Percentiles rank a stretch among this genome's conserved stretches.
These are phyloP conservation scores for Paraphoma sp. DNA, from an alignment of 2,329 filamentous ascomycete genomes.

Conservation along the genomic window DNA sequence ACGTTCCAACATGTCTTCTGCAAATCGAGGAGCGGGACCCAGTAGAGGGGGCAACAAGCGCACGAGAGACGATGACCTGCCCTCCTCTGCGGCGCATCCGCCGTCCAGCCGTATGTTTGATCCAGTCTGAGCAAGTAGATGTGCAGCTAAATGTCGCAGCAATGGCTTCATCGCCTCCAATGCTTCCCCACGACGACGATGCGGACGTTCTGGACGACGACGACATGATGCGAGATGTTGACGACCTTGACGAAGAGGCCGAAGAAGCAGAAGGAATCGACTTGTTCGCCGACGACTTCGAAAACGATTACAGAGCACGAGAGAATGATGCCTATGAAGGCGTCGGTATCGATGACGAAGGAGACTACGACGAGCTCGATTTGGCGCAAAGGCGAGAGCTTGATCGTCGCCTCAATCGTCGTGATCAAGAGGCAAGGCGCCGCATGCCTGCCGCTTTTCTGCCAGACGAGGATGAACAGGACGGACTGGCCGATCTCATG, in stretches of 20 bases:
- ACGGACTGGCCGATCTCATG: conserved; percentile 82
- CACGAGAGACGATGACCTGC: conserved; percentile 66
- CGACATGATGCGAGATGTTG: conserved; percentile 69
- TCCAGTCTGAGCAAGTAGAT: conserved; percentile 1
- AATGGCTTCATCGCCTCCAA: conserved; percentile 66
- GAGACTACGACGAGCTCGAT: conserved; percentile 76
- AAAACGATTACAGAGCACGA: conserved; percentile 64
- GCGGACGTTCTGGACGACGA: conserved; percentile 74
- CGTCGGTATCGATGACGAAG: conserved; percentile 79
- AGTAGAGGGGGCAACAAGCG: conserved; percentile 69
- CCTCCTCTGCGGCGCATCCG: conserved; percentile 63
- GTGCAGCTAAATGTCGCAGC: conserved; percentile 49
- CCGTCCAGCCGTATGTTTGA: conserved; percentile 68
- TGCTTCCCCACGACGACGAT: conserved; percentile 72
- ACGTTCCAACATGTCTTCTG: conserved; percentile 79
- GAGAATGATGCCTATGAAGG: conserved; percentile 70
- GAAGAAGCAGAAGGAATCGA: conserved; percentile 75
- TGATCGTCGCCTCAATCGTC: conserved; percentile 74
- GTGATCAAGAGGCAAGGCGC: conserved; percentile 73
- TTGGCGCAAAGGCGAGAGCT: conserved; percentile 71
- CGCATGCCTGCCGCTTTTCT: conserved; percentile 76
- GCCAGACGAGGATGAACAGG: conserved; percentile 83
- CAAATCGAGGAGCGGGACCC: conserved; percentile 72
- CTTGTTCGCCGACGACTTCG: conserved; percentile 73
- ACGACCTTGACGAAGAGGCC: conserved; percentile 71